These are phyloP conservation scores for Chenopodium quinoa DNA, from an alignment of 148 eudicot species.

Conservation along the genomic window DNA sequence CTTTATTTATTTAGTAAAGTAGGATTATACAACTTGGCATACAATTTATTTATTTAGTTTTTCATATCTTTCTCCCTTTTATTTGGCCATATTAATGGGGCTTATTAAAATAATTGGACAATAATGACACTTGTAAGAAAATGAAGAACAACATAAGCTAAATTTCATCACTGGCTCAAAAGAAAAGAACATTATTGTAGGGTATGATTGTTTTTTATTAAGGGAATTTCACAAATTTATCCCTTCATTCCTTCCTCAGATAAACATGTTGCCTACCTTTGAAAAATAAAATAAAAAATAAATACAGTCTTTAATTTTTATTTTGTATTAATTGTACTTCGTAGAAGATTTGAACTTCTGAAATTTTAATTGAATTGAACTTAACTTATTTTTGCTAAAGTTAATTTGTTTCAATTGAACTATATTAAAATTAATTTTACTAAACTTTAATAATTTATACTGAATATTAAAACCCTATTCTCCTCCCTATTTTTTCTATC, in stretches of 20 bases:
- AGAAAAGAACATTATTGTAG: constrained; percentile 1
- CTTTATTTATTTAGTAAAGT: neutral
- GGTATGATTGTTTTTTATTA: neutral
- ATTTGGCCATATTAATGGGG: neutral
- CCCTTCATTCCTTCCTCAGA: neutral
- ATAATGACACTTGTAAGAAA: constrained; percentile 14
- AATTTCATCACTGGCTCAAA: constrained; percentile 2
- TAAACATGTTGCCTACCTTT: too few relatives aligned
- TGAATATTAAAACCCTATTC: too few relatives aligned
- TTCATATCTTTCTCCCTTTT: constrained; percentile 27
- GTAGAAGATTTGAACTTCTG: too few relatives aligned
- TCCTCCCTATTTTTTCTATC: too few relatives aligned
- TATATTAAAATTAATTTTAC: too few relatives aligned
- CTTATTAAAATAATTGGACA: neutral
- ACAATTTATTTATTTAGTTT: neutral
- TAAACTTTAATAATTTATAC: too few relatives aligned
- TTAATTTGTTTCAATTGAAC: too few relatives aligned
- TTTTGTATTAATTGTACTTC: too few relatives aligned
- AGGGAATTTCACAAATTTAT: neutral
- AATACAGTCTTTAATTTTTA: too few relatives aligned
- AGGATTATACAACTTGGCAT: constrained; percentile 22
- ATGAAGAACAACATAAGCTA: neutral
- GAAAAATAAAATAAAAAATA: too few relatives aligned
- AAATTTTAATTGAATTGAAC: too few relatives aligned
- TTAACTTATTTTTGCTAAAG: too few relatives aligned